These are phyloP conservation scores for Penicillium maclennaniae DNA, from an alignment of 495 filamentous ascomycete genomes.

Conservation along the genomic window DNA sequence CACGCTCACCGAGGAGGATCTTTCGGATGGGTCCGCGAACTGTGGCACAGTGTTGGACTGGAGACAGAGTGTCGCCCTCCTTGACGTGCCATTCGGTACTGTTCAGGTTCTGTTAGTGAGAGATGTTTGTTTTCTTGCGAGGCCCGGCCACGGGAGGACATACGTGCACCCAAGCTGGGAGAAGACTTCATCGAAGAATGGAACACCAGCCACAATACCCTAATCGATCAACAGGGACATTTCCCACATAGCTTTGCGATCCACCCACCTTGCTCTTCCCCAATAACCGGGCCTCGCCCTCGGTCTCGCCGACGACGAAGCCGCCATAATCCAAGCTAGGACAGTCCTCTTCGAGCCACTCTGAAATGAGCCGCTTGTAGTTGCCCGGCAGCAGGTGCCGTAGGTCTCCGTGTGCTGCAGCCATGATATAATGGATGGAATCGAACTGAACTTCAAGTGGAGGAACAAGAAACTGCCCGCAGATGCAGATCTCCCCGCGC, in stretches of 20 bases:
- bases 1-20: constrained; percentile 85
- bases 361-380: constrained; percentile 74
- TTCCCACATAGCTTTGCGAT: neutral
- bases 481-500: constrained; percentile 15
- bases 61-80: constrained; percentile 67
- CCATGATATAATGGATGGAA: constrained; percentile 33
- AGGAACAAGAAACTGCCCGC: constrained; percentile 3
- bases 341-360: constrained; percentile 93
- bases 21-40: constrained; percentile 83
- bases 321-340: constrained; percentile 96
- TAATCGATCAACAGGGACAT: constrained; percentile 15
- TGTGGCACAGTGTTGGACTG: constrained; percentile 64
- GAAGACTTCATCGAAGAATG: constrained; percentile 96
- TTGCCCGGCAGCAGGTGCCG: constrained; percentile 78
- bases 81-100: constrained; percentile 79
- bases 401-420: constrained; percentile 65
- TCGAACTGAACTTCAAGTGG: constrained; percentile 1
- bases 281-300: constrained; percentile 74
- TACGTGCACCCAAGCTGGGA: constrained; percentile 78
- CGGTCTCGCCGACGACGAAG: constrained; percentile 84
- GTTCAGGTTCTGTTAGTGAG: constrained; percentile 2
- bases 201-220: constrained; percentile 86
- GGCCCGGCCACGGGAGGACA: constrained; percentile 11
- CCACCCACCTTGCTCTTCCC: constrained; percentile 70
- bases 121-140: constrained; percentile 1